Percentiles rank a stretch among this genome's conserved stretches.
Evolutionary conservation across 129 eudicot genomes (phyloP).

Genomic region (Flaveria linearis): DNA sequence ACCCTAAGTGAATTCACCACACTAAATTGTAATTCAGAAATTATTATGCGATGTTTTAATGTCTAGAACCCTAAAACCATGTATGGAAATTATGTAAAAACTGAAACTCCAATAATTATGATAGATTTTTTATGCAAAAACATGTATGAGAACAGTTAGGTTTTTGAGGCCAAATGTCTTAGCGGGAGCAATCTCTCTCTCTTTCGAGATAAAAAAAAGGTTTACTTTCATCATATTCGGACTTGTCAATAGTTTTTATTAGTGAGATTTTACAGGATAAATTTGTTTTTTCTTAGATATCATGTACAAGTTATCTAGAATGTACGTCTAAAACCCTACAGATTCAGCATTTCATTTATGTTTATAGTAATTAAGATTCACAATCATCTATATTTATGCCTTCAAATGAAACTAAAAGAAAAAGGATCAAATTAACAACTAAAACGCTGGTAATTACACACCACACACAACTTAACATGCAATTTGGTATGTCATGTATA

Average conservation of each 20-base stretch:
- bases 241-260: too few species aligned
- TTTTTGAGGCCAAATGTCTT: background rate
- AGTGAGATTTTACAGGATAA: too few species aligned
- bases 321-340: too few species aligned
- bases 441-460: background rate
- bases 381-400: background rate
- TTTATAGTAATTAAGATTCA: background rate
- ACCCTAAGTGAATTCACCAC: constrained; percentile 1
- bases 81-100: background rate
- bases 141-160: background rate
- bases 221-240: too few species aligned
- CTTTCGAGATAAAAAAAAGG: too few species aligned
- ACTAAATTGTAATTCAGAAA: background rate
- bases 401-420: background rate
- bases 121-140: background rate
- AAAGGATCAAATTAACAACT: too few species aligned
- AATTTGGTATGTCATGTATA: background rate
- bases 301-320: background rate
- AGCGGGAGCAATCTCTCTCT: too few species aligned
- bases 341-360: too few species aligned
- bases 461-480: background rate
- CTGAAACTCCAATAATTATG: background rate
- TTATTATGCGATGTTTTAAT: background rate
- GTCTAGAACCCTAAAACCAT: background rate
- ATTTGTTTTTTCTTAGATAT: background rate